Evolutionary conservation across 805 yeast species (phyloP), one percentile per base, ranked within the genome.

Genomic region (Tetrapisispora namnaoensis): DNA sequence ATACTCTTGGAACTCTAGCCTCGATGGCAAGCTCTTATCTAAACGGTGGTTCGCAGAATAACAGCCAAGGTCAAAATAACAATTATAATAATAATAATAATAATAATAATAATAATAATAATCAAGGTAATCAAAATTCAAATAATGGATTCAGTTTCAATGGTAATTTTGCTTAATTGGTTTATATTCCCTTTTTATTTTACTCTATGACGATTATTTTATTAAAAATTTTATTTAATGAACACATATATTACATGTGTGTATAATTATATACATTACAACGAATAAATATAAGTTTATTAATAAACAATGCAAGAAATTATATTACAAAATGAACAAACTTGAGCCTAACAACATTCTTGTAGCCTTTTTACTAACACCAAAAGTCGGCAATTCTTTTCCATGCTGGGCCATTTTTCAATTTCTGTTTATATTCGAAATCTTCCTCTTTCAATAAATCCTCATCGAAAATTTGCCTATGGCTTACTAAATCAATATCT

Each of bases 381-480:
- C 69, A 65, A 56, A 61, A 65, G 27, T 52, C 55, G n/a, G 52
- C 45, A n/a, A 55, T 43, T 53, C 64, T 62, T 20, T 49, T 53
- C 57, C 63, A 56, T 11, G 45, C 21, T 34, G 65, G 60, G n/a
- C 66, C 62, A 42, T 57, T 58, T 50, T 55, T 60, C 37, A 66
- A 36, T 41, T 57, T 55, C 47, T 60, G 61, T 45, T 51, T 39
- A 37, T 54, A 57, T 49, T 66, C 70, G 45, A 56, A 62, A 44
- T 58, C 63, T 50, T 66, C 70, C 51, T 66, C 68, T 47, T 49
- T 59, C 22, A 66, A 42, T 7, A 61, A 42, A 22, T 65, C 69
- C 48, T 63, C 67, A 48, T 66, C 69, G 36, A 56, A 66, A 8
- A 66, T 54, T 18, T 57, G 62, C 54, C 70, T 65, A 35, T 58